Evolutionary conservation across 1,284 basidiomycete genomes (phyloP).

Genomic region (Paramarasmius palmivorus): DNA sequence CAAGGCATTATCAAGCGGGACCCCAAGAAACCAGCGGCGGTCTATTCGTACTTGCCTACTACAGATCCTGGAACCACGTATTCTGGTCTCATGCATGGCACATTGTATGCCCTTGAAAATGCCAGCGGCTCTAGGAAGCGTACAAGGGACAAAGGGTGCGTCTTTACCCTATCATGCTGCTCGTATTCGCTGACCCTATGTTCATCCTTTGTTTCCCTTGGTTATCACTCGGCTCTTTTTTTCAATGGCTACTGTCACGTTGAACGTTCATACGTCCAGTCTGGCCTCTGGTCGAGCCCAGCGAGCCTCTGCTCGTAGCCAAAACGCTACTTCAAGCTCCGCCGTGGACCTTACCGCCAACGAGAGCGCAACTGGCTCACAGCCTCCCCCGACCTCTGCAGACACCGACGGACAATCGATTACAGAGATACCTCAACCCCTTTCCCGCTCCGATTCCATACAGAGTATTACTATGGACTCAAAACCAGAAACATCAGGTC

Average conservation of each 20-base stretch:
- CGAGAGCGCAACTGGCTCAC: constrained; percentile 38
- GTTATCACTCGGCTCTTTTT: constrained; percentile 19
- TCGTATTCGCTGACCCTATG: constrained; percentile 7
- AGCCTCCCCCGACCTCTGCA: constrained; percentile 39
- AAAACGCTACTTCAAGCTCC: constrained; percentile 43
- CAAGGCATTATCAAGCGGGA: constrained; percentile 69
- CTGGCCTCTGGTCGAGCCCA: constrained; percentile 66
- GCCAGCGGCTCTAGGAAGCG: constrained; percentile 72
- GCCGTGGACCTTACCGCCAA: constrained; percentile 36
- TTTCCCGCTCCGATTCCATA: constrained; percentile 64
- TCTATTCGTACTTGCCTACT: constrained; percentile 73
- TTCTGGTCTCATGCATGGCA: constrained; percentile 65
- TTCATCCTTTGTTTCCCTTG: constrained; percentile 13
- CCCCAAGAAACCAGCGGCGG: constrained; percentile 66
- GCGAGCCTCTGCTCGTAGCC: constrained; percentile 70
- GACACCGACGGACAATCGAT: constrained; percentile 48
- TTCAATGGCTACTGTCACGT: constrained; percentile 22
- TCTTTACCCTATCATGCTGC: constrained; percentile 24
- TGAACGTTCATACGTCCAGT: constrained; percentile 31
- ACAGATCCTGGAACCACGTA: constrained; percentile 84
- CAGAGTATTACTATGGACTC: constrained; percentile 43
- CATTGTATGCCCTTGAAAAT: constrained; percentile 58
- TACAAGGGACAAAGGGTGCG: constrained; percentile 72
- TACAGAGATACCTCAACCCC: constrained; percentile 41
- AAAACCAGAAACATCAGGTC: constrained; percentile 19